Evolutionary conservation across 768 basidiomycete genomes (phyloP), one percentile per base, ranked within the genome.

Genomic region (Infundibulicybe gibba): DNA sequence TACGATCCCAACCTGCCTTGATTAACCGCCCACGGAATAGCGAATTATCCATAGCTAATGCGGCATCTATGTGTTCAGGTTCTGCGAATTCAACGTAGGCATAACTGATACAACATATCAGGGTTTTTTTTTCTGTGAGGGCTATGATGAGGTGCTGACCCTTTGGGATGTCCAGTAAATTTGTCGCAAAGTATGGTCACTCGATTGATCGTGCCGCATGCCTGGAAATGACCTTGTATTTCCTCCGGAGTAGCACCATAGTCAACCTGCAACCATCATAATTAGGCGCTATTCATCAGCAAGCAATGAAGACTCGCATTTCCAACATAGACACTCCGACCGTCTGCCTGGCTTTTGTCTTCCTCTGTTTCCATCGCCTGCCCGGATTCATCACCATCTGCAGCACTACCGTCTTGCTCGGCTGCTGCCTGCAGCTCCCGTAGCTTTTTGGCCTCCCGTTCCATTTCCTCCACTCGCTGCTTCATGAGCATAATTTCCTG

Each of bases 151-250:
- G 12, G 25, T 6, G 54, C 61, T 43, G 54, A 94, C 94, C 97
- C 97, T 81, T 97, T 97, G 40, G 97, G 95, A 70, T 97, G 94
- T 41, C 97, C 97, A 17, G 95, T 98, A 68, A 95, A 98, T 72
- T 98, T 98, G 79, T 99, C 97, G 67, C 95, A 98, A 21, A 99
- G 83, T 60, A 99, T 99, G 1, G 97, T 99, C 37, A 99, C 94
- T 57, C 97, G 83, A 71, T 99, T 99, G 68, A 99, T 99, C 13
- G 90, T 92, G 5, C 97, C 97, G 61, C 94, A 98, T 13, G 94
- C 86, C 63, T 94, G 90, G 71, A 99, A 99, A 65, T 98, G 95
- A 14, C 77, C 83, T 71, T 98, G 97, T 42, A 99, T 94, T 64
- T 99, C 97, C 68, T 98, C 97, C 14, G 97, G 97, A 13, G 97